These are phyloP conservation scores for Chrysopogon serrulatus DNA, from an alignment of 176 grass and related monocot species.

Conservation along the genomic window DNA sequence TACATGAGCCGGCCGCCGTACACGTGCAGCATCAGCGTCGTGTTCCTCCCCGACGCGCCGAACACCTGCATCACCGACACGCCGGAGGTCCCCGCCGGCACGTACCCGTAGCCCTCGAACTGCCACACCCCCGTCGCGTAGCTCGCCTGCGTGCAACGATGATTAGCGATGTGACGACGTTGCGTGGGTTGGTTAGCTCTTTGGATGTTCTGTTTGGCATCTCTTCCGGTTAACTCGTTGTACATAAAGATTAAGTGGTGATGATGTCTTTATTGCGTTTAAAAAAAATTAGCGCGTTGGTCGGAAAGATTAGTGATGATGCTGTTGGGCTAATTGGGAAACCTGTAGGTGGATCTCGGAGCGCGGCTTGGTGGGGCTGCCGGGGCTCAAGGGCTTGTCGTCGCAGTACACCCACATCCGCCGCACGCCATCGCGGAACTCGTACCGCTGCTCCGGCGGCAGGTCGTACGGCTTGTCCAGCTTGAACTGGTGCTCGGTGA, in stretches of 20 bases:
- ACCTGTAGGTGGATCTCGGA: conserved; percentile 33
- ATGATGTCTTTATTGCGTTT: no score
- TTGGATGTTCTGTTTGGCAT: no score
- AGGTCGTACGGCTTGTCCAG: conserved; percentile 39
- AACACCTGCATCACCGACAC: conserved; percentile 56
- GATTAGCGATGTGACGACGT: no score
- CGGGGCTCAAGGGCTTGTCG: conserved; percentile 25
- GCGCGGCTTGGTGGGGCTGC: conserved; percentile 29
- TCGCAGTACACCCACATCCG: conserved; percentile 43
- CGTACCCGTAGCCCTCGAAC: conserved; percentile 47
- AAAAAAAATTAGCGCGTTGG: no score
- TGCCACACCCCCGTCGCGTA: conserved; percentile 48
- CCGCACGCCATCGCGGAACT: conserved; percentile 25
- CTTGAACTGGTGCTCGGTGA: conserved; percentile 32
- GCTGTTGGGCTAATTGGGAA: background rate
- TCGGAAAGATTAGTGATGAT: background rate
- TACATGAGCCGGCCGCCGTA: conserved; percentile 33
- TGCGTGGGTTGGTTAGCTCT: no score
- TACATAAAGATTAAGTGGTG: no score
- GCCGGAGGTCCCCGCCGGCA: conserved; percentile 27
- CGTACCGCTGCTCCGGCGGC: conserved; percentile 18
- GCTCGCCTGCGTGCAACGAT: conserved; percentile 1
- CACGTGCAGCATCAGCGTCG: conserved; percentile 53
- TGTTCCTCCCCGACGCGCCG: background rate
- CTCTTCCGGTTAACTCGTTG: no score